These are phyloP conservation scores for Lithospermum erythrorhizon DNA, from an alignment of 257 asterid species.

Conservation along the genomic window DNA sequence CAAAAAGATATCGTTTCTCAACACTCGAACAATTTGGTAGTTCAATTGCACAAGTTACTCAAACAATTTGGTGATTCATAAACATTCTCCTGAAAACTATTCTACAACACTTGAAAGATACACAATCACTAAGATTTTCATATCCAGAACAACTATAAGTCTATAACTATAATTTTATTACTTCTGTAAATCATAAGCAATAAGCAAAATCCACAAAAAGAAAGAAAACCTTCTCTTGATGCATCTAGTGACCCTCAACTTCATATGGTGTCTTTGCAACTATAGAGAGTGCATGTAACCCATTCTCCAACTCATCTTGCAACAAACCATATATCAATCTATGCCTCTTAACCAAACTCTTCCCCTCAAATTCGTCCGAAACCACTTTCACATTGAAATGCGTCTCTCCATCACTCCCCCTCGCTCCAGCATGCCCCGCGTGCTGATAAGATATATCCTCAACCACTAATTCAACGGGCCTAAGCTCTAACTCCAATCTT, in stretches of 20 bases:
- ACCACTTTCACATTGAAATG: constrained; percentile 72
- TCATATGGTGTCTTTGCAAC: constrained; percentile 72
- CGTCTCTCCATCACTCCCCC: constrained; percentile 74
- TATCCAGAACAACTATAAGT: neutral
- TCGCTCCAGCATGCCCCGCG: constrained; percentile 67
- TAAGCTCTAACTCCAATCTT: constrained; percentile 40
- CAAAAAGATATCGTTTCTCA: too few relatives aligned
- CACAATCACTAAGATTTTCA: neutral
- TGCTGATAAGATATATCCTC: constrained; percentile 86
- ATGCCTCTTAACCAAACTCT: constrained; percentile 93
- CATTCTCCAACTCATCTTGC: constrained; percentile 73
- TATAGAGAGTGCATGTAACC: constrained; percentile 67
- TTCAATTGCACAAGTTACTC: too few relatives aligned
- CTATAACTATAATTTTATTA: too few relatives aligned
- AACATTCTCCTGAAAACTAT: too few relatives aligned
- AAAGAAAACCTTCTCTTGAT: neutral
- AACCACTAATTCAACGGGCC: constrained; percentile 39
- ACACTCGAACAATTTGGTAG: too few relatives aligned
- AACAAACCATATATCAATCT: constrained; percentile 55
- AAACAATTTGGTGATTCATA: too few relatives aligned
- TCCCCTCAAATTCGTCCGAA: constrained; percentile 65
- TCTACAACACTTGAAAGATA: too few relatives aligned
- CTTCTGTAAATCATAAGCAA: too few relatives aligned
- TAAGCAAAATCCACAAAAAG: too few relatives aligned
- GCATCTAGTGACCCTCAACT: constrained; percentile 6